A percentile compares a stretch with the other conserved stretches of the same genome.
These are phyloP conservation scores for Podosphaera aphanis DNA, from an alignment of 2,329 filamentous ascomycete genomes.

Conservation along the genomic window DNA sequence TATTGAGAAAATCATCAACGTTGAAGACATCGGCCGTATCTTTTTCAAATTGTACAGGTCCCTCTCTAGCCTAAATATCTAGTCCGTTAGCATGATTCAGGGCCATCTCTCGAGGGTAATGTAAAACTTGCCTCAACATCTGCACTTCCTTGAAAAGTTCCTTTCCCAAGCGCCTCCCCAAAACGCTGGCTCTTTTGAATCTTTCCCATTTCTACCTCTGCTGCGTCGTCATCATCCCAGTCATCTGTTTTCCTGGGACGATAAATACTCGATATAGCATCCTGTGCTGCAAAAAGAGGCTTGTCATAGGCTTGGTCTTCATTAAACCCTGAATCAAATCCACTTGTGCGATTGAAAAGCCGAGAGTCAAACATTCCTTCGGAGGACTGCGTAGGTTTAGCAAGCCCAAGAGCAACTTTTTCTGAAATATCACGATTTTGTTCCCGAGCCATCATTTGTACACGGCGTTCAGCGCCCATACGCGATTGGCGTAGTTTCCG, in stretches of 20 bases:
- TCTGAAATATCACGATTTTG: slow-evolving; percentile 94
- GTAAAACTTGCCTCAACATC: slow-evolving; percentile 46
- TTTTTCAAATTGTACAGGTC: slow-evolving; percentile 91
- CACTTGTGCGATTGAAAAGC: slow-evolving; percentile 80
- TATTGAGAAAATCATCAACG: slow-evolving; percentile 77
- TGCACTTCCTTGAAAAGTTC: slow-evolving; percentile 71
- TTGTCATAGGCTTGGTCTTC: slow-evolving; percentile 97
- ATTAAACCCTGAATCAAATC: slow-evolving; percentile 81
- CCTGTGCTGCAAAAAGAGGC: slow-evolving; percentile 83
- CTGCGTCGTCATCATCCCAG: slow-evolving; percentile 57
- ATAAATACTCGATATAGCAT: slow-evolving; percentile 87
- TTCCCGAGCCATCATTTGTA: slow-evolving; percentile 83
- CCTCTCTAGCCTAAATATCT: slow-evolving; percentile 41
- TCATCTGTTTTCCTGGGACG: slow-evolving; percentile 52
- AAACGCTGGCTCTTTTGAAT: slow-evolving; percentile 74
- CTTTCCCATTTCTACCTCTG: slow-evolving; percentile 62
- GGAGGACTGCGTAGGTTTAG: slow-evolving; percentile 76
- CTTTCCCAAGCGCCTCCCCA: slow-evolving; percentile 57
- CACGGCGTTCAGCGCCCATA: slow-evolving; percentile 80
- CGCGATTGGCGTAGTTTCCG: slow-evolving; percentile 76
- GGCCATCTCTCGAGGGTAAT: not conserved
- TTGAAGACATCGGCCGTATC: slow-evolving; percentile 72
- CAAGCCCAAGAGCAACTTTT: slow-evolving; percentile 81
- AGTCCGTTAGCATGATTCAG: not conserved
- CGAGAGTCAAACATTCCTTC: slow-evolving; percentile 96